phyloP scores from a whole-genome alignment of 1,284 basidiomycete genomes.

The Garcileccinum viscosum region DNA sequence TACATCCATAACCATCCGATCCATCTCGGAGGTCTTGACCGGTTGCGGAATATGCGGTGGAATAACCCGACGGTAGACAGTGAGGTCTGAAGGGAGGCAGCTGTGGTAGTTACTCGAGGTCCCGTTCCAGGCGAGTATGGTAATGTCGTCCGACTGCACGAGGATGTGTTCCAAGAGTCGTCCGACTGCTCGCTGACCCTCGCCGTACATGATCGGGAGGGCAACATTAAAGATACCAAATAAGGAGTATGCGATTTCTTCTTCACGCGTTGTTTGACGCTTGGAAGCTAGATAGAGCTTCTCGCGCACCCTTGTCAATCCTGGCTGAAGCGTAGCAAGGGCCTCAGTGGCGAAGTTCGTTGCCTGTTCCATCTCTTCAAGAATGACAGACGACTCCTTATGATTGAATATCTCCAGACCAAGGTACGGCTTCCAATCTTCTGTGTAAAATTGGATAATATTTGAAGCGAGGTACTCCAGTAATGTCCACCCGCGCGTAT shows the following conservation, averaged over 20 bases:
- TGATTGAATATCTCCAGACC: too few species aligned
- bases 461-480: too few species aligned
- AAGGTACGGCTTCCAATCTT: too few species aligned
- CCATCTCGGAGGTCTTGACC: not conserved
- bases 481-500: too few species aligned
- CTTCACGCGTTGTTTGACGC: not conserved
- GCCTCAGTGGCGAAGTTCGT: not conserved
- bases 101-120: not conserved
- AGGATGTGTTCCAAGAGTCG: not conserved
- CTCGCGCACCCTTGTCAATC: not conserved
- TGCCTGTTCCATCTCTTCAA: not conserved
- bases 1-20: not conserved
- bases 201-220: not conserved
- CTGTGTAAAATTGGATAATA: too few species aligned
- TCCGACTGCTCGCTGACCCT: not conserved
- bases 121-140: not conserved
- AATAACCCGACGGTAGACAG: not conserved
- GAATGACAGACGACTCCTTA: constrained; percentile 50
- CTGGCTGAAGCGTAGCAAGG: not conserved
- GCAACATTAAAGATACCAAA: not conserved
- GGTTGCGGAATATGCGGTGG: not conserved
- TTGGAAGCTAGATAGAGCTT: too few species aligned
- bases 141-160: not conserved
- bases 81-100: not conserved
- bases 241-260: not conserved